A percentile compares a stretch with the other conserved stretches of the same genome.
Conservation (phyloP, 2,329 filamentous ascomycete genomes). For the Neonectria magnoliae region DNA sequence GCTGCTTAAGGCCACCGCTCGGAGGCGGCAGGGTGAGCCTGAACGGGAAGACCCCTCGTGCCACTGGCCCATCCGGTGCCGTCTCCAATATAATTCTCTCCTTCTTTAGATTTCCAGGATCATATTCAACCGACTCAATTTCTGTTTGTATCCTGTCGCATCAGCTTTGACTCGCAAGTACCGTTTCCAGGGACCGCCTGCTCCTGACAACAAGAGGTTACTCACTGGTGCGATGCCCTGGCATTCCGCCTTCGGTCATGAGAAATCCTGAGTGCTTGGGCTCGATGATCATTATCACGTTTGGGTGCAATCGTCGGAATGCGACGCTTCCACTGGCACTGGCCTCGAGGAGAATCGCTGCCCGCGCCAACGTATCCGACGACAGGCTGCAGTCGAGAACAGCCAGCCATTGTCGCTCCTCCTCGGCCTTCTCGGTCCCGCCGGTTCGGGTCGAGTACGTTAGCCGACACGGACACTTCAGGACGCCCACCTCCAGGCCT, state of each 20-base stretch:
- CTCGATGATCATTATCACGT: constrained; percentile 42
- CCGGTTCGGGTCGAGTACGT: constrained; percentile 33
- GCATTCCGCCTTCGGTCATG: constrained; percentile 21
- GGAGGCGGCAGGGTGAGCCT: constrained; percentile 38
- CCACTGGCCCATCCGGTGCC: constrained; percentile 34
- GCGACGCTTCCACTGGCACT: constrained; percentile 33
- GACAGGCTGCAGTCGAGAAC: constrained; percentile 44
- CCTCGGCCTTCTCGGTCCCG: constrained; percentile 36
- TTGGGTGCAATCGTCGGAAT: constrained; percentile 36
- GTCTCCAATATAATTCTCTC: constrained; percentile 40
- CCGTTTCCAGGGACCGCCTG: background rate
- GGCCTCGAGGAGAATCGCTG: constrained; percentile 39
- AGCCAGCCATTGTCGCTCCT: constrained; percentile 37
- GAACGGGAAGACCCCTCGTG: constrained; percentile 41
- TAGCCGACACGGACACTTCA: constrained; percentile 41
- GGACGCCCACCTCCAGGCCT: constrained; percentile 40
- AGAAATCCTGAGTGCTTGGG: constrained; percentile 26
- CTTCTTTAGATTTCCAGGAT: constrained; percentile 38
- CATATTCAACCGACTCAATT: constrained; percentile 41
- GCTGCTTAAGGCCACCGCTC: constrained; percentile 35
- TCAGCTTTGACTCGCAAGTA: constrained; percentile 9
- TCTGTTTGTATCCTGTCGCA: constrained; percentile 11
- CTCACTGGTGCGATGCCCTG: constrained; percentile 23
- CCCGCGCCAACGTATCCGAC: constrained; percentile 39
- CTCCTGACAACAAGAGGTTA: background rate